These are phyloP conservation scores for Morella rubra DNA, from an alignment of 306 rosid species.

Conservation along the genomic window DNA sequence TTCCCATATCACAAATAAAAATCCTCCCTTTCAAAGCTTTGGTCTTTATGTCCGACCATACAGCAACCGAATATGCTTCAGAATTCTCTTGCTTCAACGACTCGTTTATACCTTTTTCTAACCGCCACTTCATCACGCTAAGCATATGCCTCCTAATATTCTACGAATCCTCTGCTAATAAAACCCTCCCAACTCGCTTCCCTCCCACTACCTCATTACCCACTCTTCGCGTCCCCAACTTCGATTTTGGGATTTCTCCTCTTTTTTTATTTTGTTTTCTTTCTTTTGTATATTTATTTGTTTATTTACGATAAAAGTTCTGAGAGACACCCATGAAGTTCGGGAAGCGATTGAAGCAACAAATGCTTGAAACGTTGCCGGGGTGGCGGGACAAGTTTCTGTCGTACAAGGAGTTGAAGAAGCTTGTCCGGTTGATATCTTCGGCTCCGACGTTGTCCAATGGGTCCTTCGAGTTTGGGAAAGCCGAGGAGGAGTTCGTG, in stretches of 20 bases:
- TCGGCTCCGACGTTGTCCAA: conserved; percentile 33
- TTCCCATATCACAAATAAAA: not conserved
- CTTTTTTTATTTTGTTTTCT: not conserved
- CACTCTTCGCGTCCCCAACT: not conserved
- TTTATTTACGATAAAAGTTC: not conserved
- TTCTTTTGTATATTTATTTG: not conserved
- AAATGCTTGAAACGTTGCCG: conserved; percentile 63
- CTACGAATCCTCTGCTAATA: conserved; percentile 39
- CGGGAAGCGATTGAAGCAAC: conserved; percentile 80
- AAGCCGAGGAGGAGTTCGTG: conserved; percentile 59
- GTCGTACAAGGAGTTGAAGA: conserved; percentile 86
- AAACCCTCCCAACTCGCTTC: conserved; percentile 14
- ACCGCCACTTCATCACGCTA: conserved; percentile 65
- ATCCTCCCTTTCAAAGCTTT: conserved; percentile 8
- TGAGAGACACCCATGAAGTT: conserved; percentile 53
- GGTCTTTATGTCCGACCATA: conserved; percentile 33
- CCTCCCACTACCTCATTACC: conserved; percentile 16
- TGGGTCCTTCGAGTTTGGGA: conserved; percentile 38
- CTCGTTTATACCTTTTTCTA: conserved; percentile 44
- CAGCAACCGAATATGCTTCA: conserved; percentile 66
- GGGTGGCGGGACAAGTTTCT: conserved; percentile 76
- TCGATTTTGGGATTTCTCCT: not conserved
- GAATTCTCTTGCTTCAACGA: conserved; percentile 47
- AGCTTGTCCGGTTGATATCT: conserved; percentile 52
- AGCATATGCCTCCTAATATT: conserved; percentile 83